These are phyloP conservation scores for Aspergillus tamarii DNA, from an alignment of 2,329 filamentous ascomycete species.

Conservation along the genomic window DNA sequence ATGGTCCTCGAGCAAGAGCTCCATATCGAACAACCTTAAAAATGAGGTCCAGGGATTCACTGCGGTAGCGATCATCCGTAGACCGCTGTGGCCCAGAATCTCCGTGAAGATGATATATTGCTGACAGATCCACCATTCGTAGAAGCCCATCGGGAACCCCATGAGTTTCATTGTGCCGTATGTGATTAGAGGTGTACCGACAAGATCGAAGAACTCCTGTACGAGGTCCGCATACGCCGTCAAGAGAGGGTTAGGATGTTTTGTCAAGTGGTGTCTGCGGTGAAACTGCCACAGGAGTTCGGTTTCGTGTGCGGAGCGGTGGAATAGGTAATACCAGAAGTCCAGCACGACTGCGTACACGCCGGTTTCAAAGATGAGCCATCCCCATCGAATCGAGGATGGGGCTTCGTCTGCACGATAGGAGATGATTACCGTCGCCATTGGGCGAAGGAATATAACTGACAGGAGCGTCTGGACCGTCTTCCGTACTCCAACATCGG, in stretches of 20 bases:
- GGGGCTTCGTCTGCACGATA: slow-evolving; percentile 10
- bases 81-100: slow-evolving; percentile 21
- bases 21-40: slow-evolving; percentile 13
- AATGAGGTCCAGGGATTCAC: slow-evolving; percentile 17
- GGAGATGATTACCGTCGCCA: not conserved
- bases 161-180: slow-evolving; percentile 16
- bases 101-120: slow-evolving; percentile 21
- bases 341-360: slow-evolving; percentile 21
- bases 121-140: slow-evolving; percentile 25
- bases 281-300: slow-evolving; percentile 20
- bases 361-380: slow-evolving; percentile 18
- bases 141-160: slow-evolving; percentile 21
- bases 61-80: slow-evolving; percentile 15
- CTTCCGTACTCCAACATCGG: slow-evolving; percentile 19
- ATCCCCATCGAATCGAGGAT: slow-evolving; percentile 13
- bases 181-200: slow-evolving; percentile 16
- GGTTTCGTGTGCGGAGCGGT: slow-evolving; percentile 20
- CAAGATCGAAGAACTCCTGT: slow-evolving; percentile 23
- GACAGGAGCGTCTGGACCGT: slow-evolving; percentile 14
- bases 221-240: slow-evolving; percentile 21
- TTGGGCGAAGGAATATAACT: not conserved
- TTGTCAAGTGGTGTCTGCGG: slow-evolving; percentile 20
- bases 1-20: slow-evolving; percentile 23
- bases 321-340: slow-evolving; percentile 25
- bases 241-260: slow-evolving; percentile 20